phyloP scores from a whole-genome alignment of 1,284 basidiomycete species.

The Ceratobasidium sp. region DNA sequence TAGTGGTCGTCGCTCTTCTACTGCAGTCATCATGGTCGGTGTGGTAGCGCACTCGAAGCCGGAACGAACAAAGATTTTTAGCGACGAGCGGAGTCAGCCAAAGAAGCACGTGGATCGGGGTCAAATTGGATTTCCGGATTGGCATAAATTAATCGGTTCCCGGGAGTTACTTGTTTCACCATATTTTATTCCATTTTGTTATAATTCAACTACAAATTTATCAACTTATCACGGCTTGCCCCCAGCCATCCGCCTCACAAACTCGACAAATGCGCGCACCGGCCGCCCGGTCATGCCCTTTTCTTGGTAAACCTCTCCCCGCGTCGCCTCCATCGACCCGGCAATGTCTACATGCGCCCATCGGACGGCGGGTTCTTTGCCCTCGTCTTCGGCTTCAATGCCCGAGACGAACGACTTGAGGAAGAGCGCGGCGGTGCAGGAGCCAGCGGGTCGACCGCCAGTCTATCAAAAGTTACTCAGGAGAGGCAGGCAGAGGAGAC shows the following conservation, averaged over 20 bases:
- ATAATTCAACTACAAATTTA: too few relatives aligned
- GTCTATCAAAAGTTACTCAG: constrained; percentile 57
- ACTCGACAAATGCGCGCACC: constrained; percentile 56
- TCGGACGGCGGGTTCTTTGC: constrained; percentile 63
- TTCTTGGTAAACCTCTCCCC: constrained; percentile 71
- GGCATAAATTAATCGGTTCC: neutral
- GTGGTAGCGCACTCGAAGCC: neutral
- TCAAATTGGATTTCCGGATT: too few relatives aligned
- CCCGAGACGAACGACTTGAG: constrained; percentile 83
- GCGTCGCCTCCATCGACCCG: constrained; percentile 79
- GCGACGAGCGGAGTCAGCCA: neutral
- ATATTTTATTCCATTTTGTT: neutral
- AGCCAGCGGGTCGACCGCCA: constrained; percentile 79
- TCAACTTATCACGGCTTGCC: constrained; percentile 41
- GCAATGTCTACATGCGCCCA: constrained; percentile 92
- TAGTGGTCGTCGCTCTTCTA: constrained; percentile 3
- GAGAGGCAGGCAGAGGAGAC: neutral
- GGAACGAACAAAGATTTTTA: neutral
- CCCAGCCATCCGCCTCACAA: constrained; percentile 54
- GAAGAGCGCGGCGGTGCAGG: constrained; percentile 88
- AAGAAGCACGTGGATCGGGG: too few relatives aligned
- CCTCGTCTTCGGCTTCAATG: constrained; percentile 63
- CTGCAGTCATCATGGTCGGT: neutral
- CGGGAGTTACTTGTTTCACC: neutral
- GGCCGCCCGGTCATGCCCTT: constrained; percentile 85